phyloP scores from a whole-genome alignment of 306 rosid genomes.

The Dryas octopetala region DNA sequence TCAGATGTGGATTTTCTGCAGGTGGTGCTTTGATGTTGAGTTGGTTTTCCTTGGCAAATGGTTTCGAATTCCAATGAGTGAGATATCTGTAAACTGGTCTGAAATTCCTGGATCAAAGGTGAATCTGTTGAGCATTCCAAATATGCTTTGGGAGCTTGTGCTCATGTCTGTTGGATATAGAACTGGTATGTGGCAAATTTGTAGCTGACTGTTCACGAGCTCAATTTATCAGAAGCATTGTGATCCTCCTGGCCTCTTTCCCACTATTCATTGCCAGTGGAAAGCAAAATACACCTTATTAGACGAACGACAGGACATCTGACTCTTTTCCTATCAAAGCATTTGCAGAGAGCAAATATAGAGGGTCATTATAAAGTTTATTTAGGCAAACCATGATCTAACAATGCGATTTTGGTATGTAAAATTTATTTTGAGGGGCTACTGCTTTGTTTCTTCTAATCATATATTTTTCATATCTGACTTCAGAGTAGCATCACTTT shows the following conservation, averaged over 20 bases:
- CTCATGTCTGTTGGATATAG: conserved; percentile 93
- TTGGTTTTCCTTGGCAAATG: conserved; percentile 70
- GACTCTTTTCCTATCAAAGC: conserved; percentile 12
- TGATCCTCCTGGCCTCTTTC: not conserved
- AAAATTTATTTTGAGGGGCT: not conserved
- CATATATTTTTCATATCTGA: not conserved
- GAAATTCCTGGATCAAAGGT: conserved; percentile 99
- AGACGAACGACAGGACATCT: not conserved
- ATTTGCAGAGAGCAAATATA: not conserved
- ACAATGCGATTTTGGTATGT: conserved; percentile 1
- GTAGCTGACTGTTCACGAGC: conserved; percentile 34
- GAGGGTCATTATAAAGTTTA: not conserved
- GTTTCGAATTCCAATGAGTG: conserved; percentile 72
- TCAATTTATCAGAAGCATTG: conserved; percentile 6
- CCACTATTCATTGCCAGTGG: not conserved
- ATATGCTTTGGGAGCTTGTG: conserved; percentile 98
- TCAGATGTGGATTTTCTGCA: conserved; percentile 33
- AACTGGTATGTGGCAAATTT: conserved; percentile 80
- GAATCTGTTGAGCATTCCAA: conserved; percentile 82
- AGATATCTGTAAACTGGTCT: conserved; percentile 91
- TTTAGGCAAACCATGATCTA: conserved; percentile 6
- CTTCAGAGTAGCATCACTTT: not conserved
- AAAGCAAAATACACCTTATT: not conserved
- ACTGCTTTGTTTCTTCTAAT: not conserved
- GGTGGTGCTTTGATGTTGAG: conserved; percentile 99